These are phyloP conservation scores for Pythium volutum DNA, from an alignment of 352 stramenopile species.

Conservation along the genomic window DNA sequence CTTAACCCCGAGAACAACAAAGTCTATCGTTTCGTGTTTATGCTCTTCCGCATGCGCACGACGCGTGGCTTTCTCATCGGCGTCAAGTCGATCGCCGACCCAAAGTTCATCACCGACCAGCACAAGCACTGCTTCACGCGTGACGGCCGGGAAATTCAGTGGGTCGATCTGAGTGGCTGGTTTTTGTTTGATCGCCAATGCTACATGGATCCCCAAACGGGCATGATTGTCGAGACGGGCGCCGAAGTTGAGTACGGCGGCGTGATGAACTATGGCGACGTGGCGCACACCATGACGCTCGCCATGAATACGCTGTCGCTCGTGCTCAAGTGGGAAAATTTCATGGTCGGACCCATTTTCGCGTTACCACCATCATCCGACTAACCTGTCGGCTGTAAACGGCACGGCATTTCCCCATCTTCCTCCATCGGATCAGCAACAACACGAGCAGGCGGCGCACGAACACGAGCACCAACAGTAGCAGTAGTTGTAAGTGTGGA, in stretches of 20 bases:
- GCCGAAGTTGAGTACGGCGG: conserved; percentile 68
- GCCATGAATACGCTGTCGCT: conserved; percentile 69
- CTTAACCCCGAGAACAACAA: conserved; percentile 37
- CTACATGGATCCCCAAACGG: conserved; percentile 26
- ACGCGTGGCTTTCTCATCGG: conserved; percentile 64
- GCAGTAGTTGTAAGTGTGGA: too few species aligned
- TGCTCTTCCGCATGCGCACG: conserved; percentile 70
- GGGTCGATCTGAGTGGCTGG: conserved; percentile 67
- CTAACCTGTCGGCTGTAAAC: too few species aligned
- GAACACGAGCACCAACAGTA: too few species aligned
- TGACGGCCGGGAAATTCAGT: conserved; percentile 50
- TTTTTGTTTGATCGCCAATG: conserved; percentile 59
- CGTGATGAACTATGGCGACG: conserved; percentile 56
- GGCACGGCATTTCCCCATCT: neutral
- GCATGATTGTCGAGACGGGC: conserved; percentile 36
- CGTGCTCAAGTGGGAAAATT: conserved; percentile 58
- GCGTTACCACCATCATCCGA: conserved; percentile 29
- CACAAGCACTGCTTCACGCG: conserved; percentile 23
- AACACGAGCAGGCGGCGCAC: too few species aligned
- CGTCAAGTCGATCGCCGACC: conserved; percentile 48
- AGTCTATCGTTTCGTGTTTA: conserved; percentile 62
- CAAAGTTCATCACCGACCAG: conserved; percentile 25
- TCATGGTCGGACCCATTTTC: conserved; percentile 63
- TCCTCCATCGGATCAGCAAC: too few species aligned
- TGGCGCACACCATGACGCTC: conserved; percentile 39